phyloP scores from a whole-genome alignment of 768 basidiomycete genomes.

The Pulveroboletus sp. region DNA sequence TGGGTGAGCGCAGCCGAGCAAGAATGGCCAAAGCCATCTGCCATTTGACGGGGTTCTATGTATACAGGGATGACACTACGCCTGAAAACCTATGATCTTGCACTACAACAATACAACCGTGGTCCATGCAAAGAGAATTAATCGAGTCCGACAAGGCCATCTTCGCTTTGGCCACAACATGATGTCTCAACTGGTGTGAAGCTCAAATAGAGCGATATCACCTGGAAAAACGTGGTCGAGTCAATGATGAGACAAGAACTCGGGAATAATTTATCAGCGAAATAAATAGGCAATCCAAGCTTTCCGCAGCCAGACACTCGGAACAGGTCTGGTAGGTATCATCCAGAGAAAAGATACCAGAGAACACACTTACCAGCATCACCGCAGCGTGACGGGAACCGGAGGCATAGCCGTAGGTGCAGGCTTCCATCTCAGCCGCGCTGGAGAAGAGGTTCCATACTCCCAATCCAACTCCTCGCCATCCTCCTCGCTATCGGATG shows the following conservation, averaged over 20 bases:
- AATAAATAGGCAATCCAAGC: constrained; percentile 57
- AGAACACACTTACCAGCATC: constrained; percentile 25
- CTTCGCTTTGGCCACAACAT: not conserved
- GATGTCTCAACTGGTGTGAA: not conserved
- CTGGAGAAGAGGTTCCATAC: constrained; percentile 47
- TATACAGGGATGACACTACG: constrained; percentile 3
- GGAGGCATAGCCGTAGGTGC: constrained; percentile 57
- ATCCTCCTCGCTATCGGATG: constrained; percentile 25
- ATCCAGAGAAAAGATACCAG: constrained; percentile 38
- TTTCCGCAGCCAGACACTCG: constrained; percentile 55
- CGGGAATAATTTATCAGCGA: constrained; percentile 23
- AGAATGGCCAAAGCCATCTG: too few species aligned
- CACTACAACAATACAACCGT: constrained; percentile 9
- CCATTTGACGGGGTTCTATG: not conserved
- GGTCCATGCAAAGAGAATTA: constrained; percentile 10
- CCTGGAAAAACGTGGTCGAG: constrained; percentile 5
- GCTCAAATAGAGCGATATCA: not conserved
- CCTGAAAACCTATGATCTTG: constrained; percentile 1
- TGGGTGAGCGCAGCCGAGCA: not conserved
- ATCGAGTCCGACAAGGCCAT: not conserved
- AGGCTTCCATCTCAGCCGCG: constrained; percentile 47
- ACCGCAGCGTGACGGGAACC: constrained; percentile 23
- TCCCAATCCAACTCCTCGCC: constrained; percentile 48
- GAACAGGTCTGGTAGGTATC: constrained; percentile 80
- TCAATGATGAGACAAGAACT: constrained; percentile 7